Percentiles rank a stretch among this genome's conserved stretches.
Evolutionary conservation across 116 monocot genomes (phyloP).

Genomic region (Thalassia testudinum): DNA sequence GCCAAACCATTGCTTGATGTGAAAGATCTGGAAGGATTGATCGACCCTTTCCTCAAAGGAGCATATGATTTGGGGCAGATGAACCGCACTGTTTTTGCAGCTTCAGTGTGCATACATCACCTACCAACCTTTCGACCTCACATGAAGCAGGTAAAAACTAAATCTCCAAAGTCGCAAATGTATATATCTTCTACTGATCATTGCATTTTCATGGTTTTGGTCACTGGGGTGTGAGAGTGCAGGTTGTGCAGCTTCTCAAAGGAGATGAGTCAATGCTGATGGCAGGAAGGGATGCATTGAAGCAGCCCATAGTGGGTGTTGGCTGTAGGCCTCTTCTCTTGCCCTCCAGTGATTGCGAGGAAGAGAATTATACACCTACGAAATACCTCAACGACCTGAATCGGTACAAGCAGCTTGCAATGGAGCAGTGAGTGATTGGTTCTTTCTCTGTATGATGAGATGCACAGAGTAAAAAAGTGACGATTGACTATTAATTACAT

Average conservation of each 20-base stretch:
- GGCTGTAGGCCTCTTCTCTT: slow-evolving; percentile 10
- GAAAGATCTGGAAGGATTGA: slow-evolving; percentile 5
- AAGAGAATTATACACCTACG: slow-evolving; percentile 64
- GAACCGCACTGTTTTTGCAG: slow-evolving; percentile 8
- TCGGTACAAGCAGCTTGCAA: slow-evolving; percentile 74
- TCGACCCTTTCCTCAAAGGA: slow-evolving; percentile 17
- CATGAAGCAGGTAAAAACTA: slow-evolving; percentile 13
- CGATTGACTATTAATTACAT: no score
- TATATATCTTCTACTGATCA: no score
- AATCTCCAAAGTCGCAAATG: no score
- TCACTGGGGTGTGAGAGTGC: background rate
- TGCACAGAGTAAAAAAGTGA: no score
- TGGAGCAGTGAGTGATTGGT: slow-evolving; percentile 37
- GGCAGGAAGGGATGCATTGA: background rate
- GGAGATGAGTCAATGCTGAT: slow-evolving; percentile 5
- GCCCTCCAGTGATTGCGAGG: slow-evolving; percentile 21
- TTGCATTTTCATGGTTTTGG: no score
- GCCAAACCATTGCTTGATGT: slow-evolving; percentile 21
- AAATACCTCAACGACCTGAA: slow-evolving; percentile 78
- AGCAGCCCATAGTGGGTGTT: slow-evolving; percentile 1
- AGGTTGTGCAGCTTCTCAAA: slow-evolving; percentile 12
- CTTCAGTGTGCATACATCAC: slow-evolving; percentile 18
- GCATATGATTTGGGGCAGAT: slow-evolving; percentile 14
- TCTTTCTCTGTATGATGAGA: no score
- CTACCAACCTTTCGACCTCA: slow-evolving; percentile 10